Evolutionary conservation across 805 yeast species (phyloP), one percentile per base, ranked within the genome.

Genomic region (Kuraishia cidri): DNA sequence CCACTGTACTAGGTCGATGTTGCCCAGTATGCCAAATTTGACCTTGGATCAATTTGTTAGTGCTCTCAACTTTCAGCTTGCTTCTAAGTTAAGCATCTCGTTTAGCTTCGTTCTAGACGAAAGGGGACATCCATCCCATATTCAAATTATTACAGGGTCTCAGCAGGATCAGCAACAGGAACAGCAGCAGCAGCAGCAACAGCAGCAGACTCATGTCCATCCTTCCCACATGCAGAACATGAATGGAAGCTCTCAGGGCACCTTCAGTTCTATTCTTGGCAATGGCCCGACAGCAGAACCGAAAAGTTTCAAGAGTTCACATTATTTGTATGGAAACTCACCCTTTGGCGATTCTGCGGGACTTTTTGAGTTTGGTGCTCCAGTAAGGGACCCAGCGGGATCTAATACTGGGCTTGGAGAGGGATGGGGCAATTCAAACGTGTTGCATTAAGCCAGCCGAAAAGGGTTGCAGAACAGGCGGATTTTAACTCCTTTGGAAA

Each of bases 31-130:
- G 43, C 14, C 52, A 51, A 34, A 32, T 38, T 26, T 42, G 54
- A 18, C 51, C 45, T 32, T 58, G 52, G 37, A 57, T 38, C 45
- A 45, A 41, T 34, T 47, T 32, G 21, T 48, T 48, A 31, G 51
- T 48, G 37, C 58, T 45, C 40, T 63, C 51, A 37, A 62, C 45
- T 25, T 58, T 51, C 50, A 49, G 12, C 39, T 58, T 21, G 39
- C 35, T n/a, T 29, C 46, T 3, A 47, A 45, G 13, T 32, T 52
- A 10, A 47, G 50, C 4, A 49, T 55, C 35, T 49, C 51, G 16
- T 70, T 69, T 43, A 70, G 66, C 15, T 48, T 66, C 26, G 42
- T 62, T 15, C 63, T 61, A 42, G 74, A 69, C 39, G 69, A 66
- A 35, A 48, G 58, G 27, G 68, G 69, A 1, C 57, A 54, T n/a